These are phyloP conservation scores for Ogataea nakhonphanomensis DNA, from an alignment of 805 yeast species.

Conservation along the genomic window DNA sequence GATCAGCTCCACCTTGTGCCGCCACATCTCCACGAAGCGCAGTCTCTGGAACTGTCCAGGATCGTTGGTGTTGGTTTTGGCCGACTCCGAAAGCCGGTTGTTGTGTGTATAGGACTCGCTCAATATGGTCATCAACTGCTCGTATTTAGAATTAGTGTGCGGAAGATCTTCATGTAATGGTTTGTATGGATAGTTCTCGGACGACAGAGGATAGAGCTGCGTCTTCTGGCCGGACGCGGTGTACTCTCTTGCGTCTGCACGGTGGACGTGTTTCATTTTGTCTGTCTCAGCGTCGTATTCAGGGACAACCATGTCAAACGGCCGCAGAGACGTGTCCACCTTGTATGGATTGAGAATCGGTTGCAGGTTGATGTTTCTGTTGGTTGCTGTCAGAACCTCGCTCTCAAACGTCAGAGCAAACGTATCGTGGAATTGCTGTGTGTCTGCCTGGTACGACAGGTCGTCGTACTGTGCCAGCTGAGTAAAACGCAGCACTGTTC, in stretches of 20 bases:
- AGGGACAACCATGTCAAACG: constrained; percentile 44
- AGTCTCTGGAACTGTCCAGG: constrained; percentile 74
- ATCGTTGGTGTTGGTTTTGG: constrained; percentile 24
- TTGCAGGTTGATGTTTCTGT: constrained; percentile 70
- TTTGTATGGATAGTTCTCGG: constrained; percentile 28
- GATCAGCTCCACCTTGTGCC: constrained; percentile 59
- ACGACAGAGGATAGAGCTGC: constrained; percentile 11
- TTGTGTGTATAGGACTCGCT: constrained; percentile 43
- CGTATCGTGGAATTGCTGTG: constrained; percentile 72
- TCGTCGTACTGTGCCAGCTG: constrained; percentile 82
- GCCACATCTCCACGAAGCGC: constrained; percentile 82
- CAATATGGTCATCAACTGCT: constrained; percentile 79
- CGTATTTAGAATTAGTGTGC: constrained; percentile 82
- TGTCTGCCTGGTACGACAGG: constrained; percentile 77
- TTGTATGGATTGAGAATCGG: constrained; percentile 70
- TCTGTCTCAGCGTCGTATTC: constrained; percentile 32
- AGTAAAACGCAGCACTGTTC: constrained; percentile 77
- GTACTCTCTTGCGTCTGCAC: constrained; percentile 36
- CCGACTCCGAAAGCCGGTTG: constrained; percentile 26
- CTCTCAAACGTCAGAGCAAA: constrained; percentile 80
- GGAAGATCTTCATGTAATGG: constrained; percentile 62
- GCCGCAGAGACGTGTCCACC: constrained; percentile 44
- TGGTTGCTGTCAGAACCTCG: constrained; percentile 76
- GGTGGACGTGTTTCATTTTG: constrained; percentile 34
- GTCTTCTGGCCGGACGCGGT: constrained; percentile 6